Percentiles rank a stretch among this genome's conserved stretches.
Evolutionary conservation across 2,329 filamentous ascomycete species (phyloP).

Genomic region (Pyrenophora teres): DNA sequence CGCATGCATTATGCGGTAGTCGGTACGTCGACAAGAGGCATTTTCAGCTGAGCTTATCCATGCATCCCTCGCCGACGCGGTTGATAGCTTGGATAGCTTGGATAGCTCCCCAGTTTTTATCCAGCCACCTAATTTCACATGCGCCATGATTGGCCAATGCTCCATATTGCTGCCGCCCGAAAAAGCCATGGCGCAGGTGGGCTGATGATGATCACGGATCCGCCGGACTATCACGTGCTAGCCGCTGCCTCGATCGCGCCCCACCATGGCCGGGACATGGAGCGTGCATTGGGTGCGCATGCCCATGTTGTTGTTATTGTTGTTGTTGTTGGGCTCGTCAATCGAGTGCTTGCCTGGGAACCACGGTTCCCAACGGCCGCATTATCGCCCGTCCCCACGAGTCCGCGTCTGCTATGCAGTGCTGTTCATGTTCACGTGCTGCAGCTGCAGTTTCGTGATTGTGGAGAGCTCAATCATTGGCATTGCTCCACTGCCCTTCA

Average conservation of each 20-base stretch:
- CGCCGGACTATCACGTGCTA: slow-evolving; percentile 21
- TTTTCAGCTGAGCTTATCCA: slow-evolving; percentile 40
- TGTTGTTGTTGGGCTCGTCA: not conserved
- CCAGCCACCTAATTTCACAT: slow-evolving; percentile 35
- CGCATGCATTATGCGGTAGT: slow-evolving; percentile 35
- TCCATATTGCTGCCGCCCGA: slow-evolving; percentile 13
- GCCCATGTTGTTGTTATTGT: not conserved
- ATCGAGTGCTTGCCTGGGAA: slow-evolving; percentile 6
- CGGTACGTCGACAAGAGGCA: slow-evolving; percentile 21
- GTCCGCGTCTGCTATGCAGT: slow-evolving; percentile 15
- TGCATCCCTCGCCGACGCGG: slow-evolving; percentile 21
- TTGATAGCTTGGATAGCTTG: not conserved
- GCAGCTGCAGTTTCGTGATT: slow-evolving; percentile 9
- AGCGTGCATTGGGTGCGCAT: not conserved
- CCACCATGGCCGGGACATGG: not conserved
- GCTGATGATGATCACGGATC: slow-evolving; percentile 17
- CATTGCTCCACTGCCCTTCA: not conserved
- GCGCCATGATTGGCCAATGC: slow-evolving; percentile 27
- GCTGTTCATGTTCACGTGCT: slow-evolving; percentile 12
- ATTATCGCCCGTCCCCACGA: slow-evolving; percentile 8
- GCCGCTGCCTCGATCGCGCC: slow-evolving; percentile 3
- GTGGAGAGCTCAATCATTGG: slow-evolving; percentile 5
- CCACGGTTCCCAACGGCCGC: slow-evolving; percentile 16
- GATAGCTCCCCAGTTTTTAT: slow-evolving; percentile 20
- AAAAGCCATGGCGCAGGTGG: slow-evolving; percentile 18